Percentiles rank a stretch among this genome's conserved stretches.
phyloP scores from a whole-genome alignment of 2,329 filamentous ascomycete species.

The Ustilaginoidea virens region DNA sequence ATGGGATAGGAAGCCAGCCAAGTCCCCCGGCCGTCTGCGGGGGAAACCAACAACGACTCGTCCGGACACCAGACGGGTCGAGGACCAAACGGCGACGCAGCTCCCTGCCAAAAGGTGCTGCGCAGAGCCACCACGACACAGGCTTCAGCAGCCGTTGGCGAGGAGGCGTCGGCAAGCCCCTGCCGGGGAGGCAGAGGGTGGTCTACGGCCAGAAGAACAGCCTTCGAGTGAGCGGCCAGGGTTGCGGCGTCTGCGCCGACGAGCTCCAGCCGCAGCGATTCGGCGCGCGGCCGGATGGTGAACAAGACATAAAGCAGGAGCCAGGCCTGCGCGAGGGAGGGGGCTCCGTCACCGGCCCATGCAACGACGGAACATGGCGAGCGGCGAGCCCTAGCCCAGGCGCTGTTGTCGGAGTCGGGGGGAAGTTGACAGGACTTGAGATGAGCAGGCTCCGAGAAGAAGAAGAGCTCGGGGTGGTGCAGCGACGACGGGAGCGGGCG shows the following conservation, averaged over 20 bases:
- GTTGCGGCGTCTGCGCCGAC: constrained; percentile 20
- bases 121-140: constrained; percentile 29
- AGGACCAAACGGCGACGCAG: constrained; percentile 49
- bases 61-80: constrained; percentile 45
- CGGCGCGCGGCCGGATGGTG: constrained; percentile 30
- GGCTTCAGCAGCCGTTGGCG: constrained; percentile 11
- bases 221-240: constrained; percentile 24
- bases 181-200: constrained; percentile 25
- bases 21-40: constrained; percentile 15
- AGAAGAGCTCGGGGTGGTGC: constrained; percentile 22
- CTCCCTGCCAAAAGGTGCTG: constrained; percentile 54
- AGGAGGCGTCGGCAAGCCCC: constrained; percentile 11
- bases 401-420: constrained; percentile 35
- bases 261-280: constrained; percentile 32
- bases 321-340: constrained; percentile 35
- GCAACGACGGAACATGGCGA: constrained; percentile 29
- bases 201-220: constrained; percentile 32
- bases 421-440: constrained; percentile 34
- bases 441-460: constrained; percentile 30
- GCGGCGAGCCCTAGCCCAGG: constrained; percentile 40
- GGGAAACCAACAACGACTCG: constrained; percentile 21
- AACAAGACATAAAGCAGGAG: constrained; percentile 36
- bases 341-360: constrained; percentile 26
- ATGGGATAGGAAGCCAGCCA: constrained; percentile 31
- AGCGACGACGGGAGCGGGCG: constrained; percentile 15